Base-by-base conservation (phyloP, 331 rosid genomes). In the Acacia pycnantha region DNA sequence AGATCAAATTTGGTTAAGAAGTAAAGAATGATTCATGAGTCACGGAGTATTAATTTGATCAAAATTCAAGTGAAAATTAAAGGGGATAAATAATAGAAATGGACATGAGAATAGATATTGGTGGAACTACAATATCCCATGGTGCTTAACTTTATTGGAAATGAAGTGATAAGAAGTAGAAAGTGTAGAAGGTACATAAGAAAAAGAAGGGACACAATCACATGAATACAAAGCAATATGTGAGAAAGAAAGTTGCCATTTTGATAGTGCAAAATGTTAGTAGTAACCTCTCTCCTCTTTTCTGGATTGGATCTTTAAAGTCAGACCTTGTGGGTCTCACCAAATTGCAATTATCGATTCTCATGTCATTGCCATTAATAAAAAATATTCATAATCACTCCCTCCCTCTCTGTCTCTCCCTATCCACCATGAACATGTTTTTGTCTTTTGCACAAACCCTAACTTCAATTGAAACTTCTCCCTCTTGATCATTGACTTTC, bases 301-400 rank as follows among this genome's bases (percentile, higher is more conserved):
- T 41, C 50, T 69, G 74, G 74, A 69, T 40, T n/a, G 51, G 73
- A 40, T 69, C 51, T n/a, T 41, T 69, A 22, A 69, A 69, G 74
- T 69, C 74, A 69, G 31, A 69, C 51, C 16, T 40, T 69, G 74
- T 40, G 31, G 74, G 73, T 10, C 73, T 35, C 26, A 37, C 51
- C 19, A 69, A 69, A 69, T 41, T 21, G 33, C 50, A n/a, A 40
- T 37, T 37, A 18, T 66, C 18, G 70, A 65, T 65, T 66, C 46
- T 33, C 72, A 65, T 29, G 69, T 27, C 69, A 62, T 62, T 13
- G 18, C 40, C 69, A 27, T 37, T 37, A 37, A 5, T 62, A 27
- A 26, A 54, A n/a, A 54, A n/a, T n/a, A 54, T 22, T 24, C 33
- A 61, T 26, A 14, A 27, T 61, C 68, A 56, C 62, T n/a, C 27